Percentiles rank a stretch among this genome's conserved stretches.
Evolutionary conservation across 2,329 filamentous ascomycete genomes (phyloP).

Genomic region (Hypoxylon sp.): DNA sequence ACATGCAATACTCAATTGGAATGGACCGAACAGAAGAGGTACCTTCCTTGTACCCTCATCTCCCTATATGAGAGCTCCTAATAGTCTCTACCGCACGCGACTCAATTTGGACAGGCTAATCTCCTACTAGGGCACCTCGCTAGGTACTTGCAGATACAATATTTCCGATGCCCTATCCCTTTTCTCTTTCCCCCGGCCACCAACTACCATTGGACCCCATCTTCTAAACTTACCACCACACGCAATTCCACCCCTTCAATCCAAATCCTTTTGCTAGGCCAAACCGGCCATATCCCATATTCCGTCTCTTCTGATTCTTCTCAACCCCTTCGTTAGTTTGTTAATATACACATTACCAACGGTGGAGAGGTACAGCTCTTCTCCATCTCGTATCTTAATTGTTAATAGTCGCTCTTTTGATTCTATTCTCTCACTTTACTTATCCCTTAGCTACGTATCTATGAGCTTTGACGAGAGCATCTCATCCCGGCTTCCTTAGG

Average conservation of each 20-base stretch:
- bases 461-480: slow-evolving; percentile 12
- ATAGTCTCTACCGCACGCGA: slow-evolving; percentile 14
- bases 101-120: slow-evolving; percentile 37
- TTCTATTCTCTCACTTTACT: slow-evolving; percentile 9
- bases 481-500: slow-evolving; percentile 11
- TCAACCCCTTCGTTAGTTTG: slow-evolving; percentile 19
- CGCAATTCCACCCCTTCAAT: slow-evolving; percentile 11
- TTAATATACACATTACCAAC: slow-evolving; percentile 21
- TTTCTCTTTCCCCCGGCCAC: slow-evolving; percentile 14
- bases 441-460: slow-evolving; percentile 11
- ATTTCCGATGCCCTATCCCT: slow-evolving; percentile 28
- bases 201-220: slow-evolving; percentile 18
- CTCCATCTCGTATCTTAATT: slow-evolving; percentile 6
- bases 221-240: slow-evolving; percentile 21
- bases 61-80: slow-evolving; percentile 6
- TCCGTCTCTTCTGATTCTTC: slow-evolving; percentile 21
- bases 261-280: slow-evolving; percentile 12
- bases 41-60: not conserved
- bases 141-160: slow-evolving; percentile 21
- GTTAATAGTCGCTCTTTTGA: slow-evolving; percentile 35
- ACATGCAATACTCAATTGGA: slow-evolving; percentile 15
- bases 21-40: slow-evolving; percentile 9
- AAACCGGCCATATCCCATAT: slow-evolving; percentile 22
- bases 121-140: slow-evolving; percentile 20
- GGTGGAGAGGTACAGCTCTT: slow-evolving; percentile 7